A percentile compares a stretch with the other conserved stretches of the same genome.
Evolutionary conservation across 306 rosid species (phyloP).

Genomic region (Ormosia semicastrata): DNA sequence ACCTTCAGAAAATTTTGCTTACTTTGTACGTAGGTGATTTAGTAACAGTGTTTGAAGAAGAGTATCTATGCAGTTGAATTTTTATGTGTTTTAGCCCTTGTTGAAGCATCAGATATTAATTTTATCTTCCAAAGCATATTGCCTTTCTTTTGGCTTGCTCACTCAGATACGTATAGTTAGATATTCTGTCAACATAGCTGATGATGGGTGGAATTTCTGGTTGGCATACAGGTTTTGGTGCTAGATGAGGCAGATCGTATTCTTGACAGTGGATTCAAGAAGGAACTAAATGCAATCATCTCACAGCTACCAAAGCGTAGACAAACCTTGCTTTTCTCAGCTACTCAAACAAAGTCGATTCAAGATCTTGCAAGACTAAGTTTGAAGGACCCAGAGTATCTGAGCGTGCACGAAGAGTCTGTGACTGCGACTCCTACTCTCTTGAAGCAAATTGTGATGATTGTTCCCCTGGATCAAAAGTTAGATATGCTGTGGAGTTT

Average conservation of each 20-base stretch:
- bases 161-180: background rate
- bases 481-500: slow-evolving; percentile 93
- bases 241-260: slow-evolving; percentile 96
- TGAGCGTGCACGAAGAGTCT: slow-evolving; percentile 88
- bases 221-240: slow-evolving; percentile 73
- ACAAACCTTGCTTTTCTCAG: slow-evolving; percentile 91
- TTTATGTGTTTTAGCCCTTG: background rate
- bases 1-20: background rate
- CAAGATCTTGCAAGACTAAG: slow-evolving; percentile 94
- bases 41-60: background rate
- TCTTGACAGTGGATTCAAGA: slow-evolving; percentile 82
- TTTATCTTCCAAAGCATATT: background rate
- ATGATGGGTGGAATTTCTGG: slow-evolving; percentile 42
- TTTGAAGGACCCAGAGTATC: slow-evolving; percentile 95
- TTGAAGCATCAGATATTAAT: background rate
- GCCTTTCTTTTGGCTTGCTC: background rate
- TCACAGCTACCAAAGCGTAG: slow-evolving; percentile 86
- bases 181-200: slow-evolving; percentile 17
- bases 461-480: slow-evolving; percentile 77
- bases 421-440: slow-evolving; percentile 75
- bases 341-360: slow-evolving; percentile 85
- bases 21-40: background rate
- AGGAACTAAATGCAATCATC: slow-evolving; percentile 70
- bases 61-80: background rate
- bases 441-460: slow-evolving; percentile 75